Conservation (phyloP, 208 protist genomes). For the Spongospora subterranea region DNA sequence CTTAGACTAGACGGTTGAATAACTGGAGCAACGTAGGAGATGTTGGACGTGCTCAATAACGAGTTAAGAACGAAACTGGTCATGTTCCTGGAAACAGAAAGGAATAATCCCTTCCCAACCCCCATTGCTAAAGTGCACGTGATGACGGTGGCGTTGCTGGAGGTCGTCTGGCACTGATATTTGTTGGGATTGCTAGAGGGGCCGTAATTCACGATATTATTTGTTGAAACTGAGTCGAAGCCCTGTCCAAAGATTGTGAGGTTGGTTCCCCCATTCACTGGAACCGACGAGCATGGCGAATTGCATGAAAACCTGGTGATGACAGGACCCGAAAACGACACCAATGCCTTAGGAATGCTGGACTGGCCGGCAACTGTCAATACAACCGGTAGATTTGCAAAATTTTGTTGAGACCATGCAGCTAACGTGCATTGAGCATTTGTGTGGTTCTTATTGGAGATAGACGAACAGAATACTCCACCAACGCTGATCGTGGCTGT, state of each 20-base stretch:
- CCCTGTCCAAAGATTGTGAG: neutral
- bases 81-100: neutral
- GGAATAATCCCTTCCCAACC: neutral
- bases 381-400: neutral
- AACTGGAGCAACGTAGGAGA: neutral
- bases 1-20: neutral
- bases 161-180: neutral
- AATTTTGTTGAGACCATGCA: neutral
- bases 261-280: neutral
- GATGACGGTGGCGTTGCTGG: neutral
- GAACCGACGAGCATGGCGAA: neutral
- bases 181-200: neutral
- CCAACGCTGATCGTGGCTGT: neutral
- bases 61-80: neutral
- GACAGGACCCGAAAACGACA: neutral
- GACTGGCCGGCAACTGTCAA: neutral
- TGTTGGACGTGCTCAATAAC: neutral
- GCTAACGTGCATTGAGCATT: neutral
- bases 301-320: constrained; percentile 1
- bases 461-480: neutral
- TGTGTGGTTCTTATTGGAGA: neutral
- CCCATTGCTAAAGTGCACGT: neutral
- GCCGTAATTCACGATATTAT: constrained; percentile 23
- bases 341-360: neutral
- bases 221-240: neutral